phyloP scores from a whole-genome alignment of 2,329 filamentous ascomycete genomes.

The Paraphoma sp. region DNA sequence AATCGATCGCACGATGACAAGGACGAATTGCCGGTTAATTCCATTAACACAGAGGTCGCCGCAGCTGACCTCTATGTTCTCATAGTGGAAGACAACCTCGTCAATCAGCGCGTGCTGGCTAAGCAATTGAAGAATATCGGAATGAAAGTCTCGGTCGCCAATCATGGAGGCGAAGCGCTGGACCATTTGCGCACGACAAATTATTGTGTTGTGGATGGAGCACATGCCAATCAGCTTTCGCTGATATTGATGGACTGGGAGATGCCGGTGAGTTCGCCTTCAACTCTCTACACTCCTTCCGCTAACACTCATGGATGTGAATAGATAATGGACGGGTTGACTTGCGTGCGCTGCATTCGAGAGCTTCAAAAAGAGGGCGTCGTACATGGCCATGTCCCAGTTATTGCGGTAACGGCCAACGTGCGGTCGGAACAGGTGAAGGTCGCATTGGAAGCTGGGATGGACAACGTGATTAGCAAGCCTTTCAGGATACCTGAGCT shows the following conservation, averaged over 20 bases:
- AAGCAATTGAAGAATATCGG: conserved; percentile 48
- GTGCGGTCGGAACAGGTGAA: conserved; percentile 40
- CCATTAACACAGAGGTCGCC: conserved; percentile 3
- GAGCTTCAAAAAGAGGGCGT: conserved; percentile 26
- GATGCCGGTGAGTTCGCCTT: conserved; percentile 26
- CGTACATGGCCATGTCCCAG: conserved; percentile 32
- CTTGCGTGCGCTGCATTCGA: conserved; percentile 33
- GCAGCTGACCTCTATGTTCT: conserved; percentile 29
- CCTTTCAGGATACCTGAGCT: conserved; percentile 62
- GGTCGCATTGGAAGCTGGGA: conserved; percentile 36
- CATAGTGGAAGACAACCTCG: conserved; percentile 48
- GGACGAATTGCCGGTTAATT: not conserved
- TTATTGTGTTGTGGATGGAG: conserved; percentile 18
- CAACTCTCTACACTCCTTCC: not conserved
- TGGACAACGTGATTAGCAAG: conserved; percentile 71
- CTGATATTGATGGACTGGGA: conserved; percentile 44
- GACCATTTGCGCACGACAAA: conserved; percentile 39
- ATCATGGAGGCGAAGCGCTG: conserved; percentile 48
- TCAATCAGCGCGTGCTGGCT: conserved; percentile 50
- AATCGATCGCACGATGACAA: conserved; percentile 12
- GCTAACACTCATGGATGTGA: not conserved
- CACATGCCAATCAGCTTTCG: conserved; percentile 14
- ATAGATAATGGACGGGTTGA: conserved; percentile 37
- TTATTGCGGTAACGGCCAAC: conserved; percentile 47
- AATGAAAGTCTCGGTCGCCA: conserved; percentile 46